Evolutionary conservation across 768 basidiomycete species (phyloP), one percentile per base, ranked within the genome.

Genomic region (Suillus cothurnatus): DNA sequence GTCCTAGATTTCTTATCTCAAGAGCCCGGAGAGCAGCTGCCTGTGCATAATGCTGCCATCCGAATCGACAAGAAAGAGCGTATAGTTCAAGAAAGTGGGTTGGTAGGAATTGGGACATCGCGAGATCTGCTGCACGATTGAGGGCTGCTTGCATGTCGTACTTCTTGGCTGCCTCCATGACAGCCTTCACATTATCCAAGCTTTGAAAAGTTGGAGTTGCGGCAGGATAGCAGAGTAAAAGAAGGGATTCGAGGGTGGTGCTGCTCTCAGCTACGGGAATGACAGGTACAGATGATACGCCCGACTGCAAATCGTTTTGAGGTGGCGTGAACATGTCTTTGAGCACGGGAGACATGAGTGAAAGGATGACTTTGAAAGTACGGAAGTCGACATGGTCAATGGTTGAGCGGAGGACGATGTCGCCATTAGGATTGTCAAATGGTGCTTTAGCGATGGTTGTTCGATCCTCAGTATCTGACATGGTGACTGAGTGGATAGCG

Each of bases 251-350:
- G 38, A 85, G 66, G 1, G 78, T 79, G 8, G 70, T 71, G 59
- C 71, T 74, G 66, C 78, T 75, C 69, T 85, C 84, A 36, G 77
- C 63, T 74, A 83, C 76, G 34, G 77, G 71, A 36, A 84, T 75
- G 39, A 81, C 70, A 32, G 80, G 74, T 8, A 75, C 67, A 12
- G 65, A 41, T 9, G 36, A 39, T 59, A 5, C 9, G 6, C 17
- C 68, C 73, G 55, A 73, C 70, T 56, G 52, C 31, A 15, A 17
- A n/a, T 61, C 43, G 63, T 41, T 43, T 2, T 32, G 32, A 9
- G n/a, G 47, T 45, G 78, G 63, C 72, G 41, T 52, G 45, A 68
- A 49, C 61, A 76, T 74, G 45, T 73, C 72, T 45, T 70, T 69
- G 66, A 81, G 81, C 38, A 81, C 73, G 19, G 75, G 67, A 4